Conservation (phyloP, 805 yeast genomes). For the Candida michaelii region DNA sequence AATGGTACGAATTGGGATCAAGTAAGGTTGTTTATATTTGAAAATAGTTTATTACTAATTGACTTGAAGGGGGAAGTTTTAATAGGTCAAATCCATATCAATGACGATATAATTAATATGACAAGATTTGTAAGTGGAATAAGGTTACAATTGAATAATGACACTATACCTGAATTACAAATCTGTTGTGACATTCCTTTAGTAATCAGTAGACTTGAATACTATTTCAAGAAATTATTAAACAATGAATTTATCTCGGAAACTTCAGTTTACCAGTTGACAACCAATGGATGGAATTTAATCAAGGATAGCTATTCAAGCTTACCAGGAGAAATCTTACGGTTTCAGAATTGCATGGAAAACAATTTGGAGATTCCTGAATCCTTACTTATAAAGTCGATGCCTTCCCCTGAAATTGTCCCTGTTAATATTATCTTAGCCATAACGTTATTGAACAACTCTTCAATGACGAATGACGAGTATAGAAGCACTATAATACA, state of each 20-base stretch:
- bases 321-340: constrained; percentile 41
- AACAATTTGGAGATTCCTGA: constrained; percentile 45
- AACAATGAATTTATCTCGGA: constrained; percentile 22
- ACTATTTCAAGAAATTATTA: constrained; percentile 22
- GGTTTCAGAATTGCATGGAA: constrained; percentile 34
- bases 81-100: constrained; percentile 42
- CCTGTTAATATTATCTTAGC: constrained; percentile 45
- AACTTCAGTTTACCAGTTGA: constrained; percentile 41
- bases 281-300: constrained; percentile 51
- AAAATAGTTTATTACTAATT: constrained; percentile 27
- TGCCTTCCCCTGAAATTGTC: constrained; percentile 39
- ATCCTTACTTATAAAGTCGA: constrained; percentile 32
- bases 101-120: constrained; percentile 35
- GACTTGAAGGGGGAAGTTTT: constrained; percentile 43
- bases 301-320: constrained; percentile 27
- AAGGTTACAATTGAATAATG: constrained; percentile 37
- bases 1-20: constrained; percentile 45
- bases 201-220: constrained; percentile 44
- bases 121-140: constrained; percentile 19
- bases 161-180: constrained; percentile 45
- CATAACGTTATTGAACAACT: constrained; percentile 38
- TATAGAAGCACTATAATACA: constrained; percentile 24
- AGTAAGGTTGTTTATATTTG: constrained; percentile 34
- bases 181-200: constrained; percentile 28
- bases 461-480: constrained; percentile 23